Base-by-base conservation (phyloP, 2,329 filamentous ascomycete genomes). In the Nothophoma quercina region DNA sequence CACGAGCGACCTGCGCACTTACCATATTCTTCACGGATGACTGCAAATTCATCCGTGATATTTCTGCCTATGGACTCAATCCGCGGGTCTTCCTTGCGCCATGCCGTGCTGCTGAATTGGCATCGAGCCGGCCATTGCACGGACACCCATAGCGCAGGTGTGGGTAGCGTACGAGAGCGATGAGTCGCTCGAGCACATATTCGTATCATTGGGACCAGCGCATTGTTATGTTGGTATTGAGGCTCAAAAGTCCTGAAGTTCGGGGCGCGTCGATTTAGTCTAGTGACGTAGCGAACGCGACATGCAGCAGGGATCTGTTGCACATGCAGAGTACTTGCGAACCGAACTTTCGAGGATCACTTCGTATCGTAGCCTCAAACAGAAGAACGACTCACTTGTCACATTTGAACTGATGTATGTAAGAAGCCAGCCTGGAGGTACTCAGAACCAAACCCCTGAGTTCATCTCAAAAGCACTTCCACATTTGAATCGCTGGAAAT, bases 21-120 rank as follows among this genome's bases (percentile, higher is more conserved):
- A 84, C 84, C 74, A 69, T 89, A 89, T 50, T 79, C 73, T 12
- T 83, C 77, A 39, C 82, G 78, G 41, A 89, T 75, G 6, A 77
- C 75, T 5, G 86, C 85, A 70, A 84, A 89, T 61, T 88, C 82
- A 69, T 88, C 83, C 59, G 80, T 75, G 59, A 88, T 85, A 38
- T 70, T 65, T 40, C 77, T 78, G 19, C 82, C 84, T 33, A 84
- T 65, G 41, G 81, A 75, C 47, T 78, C 76, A 28, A 84, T 68
- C 42, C 80, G 80, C 15, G 81, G 79, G 59, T 84, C 81, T 46
- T 76, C 67, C 46, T 55, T 63, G 41, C 56, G 59, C 58, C 50
- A 61, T 58, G 43, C 47, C 21, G 60, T 60, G 25, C 52, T 61
- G 50, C 62, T 65, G 50, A 73, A 68, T 1, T 53, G 55, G 34